These are phyloP conservation scores for Talaromyces islandicus DNA, from an alignment of 2,329 filamentous ascomycete genomes.

Conservation along the genomic window DNA sequence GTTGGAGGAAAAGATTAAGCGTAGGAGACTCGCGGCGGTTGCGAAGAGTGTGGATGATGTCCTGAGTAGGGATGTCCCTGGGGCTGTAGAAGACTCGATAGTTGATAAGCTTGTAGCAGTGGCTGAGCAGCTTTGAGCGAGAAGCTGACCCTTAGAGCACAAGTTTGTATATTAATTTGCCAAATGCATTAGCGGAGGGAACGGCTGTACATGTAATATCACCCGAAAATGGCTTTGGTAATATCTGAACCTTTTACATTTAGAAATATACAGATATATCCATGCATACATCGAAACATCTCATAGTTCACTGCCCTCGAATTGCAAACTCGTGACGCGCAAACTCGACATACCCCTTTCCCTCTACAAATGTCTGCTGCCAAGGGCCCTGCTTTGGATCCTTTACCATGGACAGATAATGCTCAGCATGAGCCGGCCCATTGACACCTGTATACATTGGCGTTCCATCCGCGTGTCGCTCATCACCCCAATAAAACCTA, in stretches of 20 bases:
- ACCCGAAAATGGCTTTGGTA: background rate
- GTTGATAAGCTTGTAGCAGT: conserved; percentile 22
- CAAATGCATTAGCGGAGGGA: background rate
- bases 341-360: conserved; percentile 1
- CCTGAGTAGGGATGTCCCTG: conserved; percentile 15
- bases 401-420: background rate
- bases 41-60: conserved; percentile 21
- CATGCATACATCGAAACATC: background rate
- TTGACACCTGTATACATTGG: background rate
- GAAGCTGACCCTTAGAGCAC: background rate
- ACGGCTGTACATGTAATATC: background rate
- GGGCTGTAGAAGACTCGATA: conserved; percentile 12
- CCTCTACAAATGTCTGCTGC: conserved; percentile 6
- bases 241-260: background rate
- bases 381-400: conserved; percentile 1
- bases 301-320: background rate
- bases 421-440: conserved; percentile 2
- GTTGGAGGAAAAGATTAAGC: conserved; percentile 67
- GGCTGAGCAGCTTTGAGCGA: conserved; percentile 9
- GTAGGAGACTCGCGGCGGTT: conserved; percentile 50
- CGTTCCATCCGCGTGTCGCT: background rate
- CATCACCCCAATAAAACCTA: conserved; percentile 1
- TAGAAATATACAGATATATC: background rate
- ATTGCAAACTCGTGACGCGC: background rate
- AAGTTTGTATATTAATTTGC: background rate